Percentiles rank a stretch among this genome's conserved stretches.
These are phyloP conservation scores for Solanum tarapatanum DNA, from an alignment of 257 asterid genomes.

Conservation along the genomic window DNA sequence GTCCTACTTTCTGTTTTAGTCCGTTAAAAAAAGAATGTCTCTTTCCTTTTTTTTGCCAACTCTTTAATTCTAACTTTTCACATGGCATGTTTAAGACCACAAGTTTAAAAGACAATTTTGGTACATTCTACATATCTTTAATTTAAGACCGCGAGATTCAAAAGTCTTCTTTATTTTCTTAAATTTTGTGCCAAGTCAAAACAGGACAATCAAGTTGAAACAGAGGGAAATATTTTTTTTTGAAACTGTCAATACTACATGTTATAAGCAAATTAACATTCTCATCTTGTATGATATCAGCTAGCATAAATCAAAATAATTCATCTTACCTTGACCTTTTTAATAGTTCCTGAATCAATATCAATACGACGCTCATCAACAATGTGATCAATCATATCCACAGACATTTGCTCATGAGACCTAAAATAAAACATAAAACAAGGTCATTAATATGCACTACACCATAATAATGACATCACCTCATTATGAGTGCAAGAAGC, in stretches of 20 bases:
- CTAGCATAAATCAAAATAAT: not conserved
- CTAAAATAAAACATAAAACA: conserved; percentile 15
- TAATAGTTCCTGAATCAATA: conserved; percentile 39
- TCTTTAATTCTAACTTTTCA: not conserved
- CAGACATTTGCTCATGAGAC: conserved; percentile 95
- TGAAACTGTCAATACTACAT: not conserved
- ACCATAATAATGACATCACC: not conserved
- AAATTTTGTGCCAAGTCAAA: not conserved
- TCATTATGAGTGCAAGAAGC: not conserved
- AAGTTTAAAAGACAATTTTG: not conserved
- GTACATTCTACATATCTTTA: not conserved
- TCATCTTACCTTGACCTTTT: conserved; percentile 60
- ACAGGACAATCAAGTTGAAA: not conserved
- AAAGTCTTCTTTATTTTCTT: not conserved
- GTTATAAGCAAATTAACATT: not conserved
- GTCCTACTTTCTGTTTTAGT: not conserved
- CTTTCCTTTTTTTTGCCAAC: not conserved
- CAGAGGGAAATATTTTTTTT: not conserved
- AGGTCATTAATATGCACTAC: not conserved
- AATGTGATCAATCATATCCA: conserved; percentile 65
- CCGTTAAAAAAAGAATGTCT: not conserved
- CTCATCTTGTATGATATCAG: not conserved
- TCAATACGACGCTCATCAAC: conserved; percentile 76
- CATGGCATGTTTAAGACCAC: not conserved
- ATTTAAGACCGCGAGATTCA: not conserved